A percentile compares a stretch with the other conserved stretches of the same genome.
Evolutionary conservation across 306 rosid species (phyloP).

Genomic region (Lathyrus oleraceus): DNA sequence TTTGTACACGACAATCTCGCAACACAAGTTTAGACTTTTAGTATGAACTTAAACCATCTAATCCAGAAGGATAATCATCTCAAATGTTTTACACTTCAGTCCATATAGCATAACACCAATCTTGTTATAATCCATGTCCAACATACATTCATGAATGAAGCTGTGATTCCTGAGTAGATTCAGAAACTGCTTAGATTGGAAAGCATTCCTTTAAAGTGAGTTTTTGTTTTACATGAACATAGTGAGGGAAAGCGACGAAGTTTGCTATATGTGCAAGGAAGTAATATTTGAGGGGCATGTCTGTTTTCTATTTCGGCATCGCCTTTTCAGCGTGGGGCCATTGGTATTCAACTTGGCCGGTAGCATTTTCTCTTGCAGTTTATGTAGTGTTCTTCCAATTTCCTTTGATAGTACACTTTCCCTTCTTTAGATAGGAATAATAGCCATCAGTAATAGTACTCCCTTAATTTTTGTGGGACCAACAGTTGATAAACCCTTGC

Average conservation of each 20-base stretch:
- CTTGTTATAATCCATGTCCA: background rate
- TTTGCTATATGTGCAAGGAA: background rate
- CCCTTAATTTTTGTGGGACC: background rate
- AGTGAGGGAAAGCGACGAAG: background rate
- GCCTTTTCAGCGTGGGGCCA: background rate
- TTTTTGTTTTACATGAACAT: background rate
- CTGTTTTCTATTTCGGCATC: background rate
- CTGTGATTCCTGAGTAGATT: conserved; percentile 7
- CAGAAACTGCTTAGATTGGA: conserved; percentile 1
- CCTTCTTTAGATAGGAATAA: background rate
- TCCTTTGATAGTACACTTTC: background rate
- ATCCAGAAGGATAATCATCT: conserved; percentile 3
- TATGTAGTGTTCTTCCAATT: background rate
- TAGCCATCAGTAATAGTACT: background rate
- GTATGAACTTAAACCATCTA: conserved; percentile 26
- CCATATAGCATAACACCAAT: background rate
- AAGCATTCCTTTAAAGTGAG: background rate
- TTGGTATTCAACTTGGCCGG: background rate
- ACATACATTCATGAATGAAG: conserved; percentile 10
- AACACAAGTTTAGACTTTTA: conserved; percentile 7
- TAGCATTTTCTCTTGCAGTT: background rate
- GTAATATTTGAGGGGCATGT: background rate
- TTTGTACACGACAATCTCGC: conserved; percentile 8
- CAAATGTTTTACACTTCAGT: conserved; percentile 2
- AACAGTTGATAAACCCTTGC: background rate